Conservation (phyloP, 768 basidiomycete species). For the Russula ochroleuca region DNA sequence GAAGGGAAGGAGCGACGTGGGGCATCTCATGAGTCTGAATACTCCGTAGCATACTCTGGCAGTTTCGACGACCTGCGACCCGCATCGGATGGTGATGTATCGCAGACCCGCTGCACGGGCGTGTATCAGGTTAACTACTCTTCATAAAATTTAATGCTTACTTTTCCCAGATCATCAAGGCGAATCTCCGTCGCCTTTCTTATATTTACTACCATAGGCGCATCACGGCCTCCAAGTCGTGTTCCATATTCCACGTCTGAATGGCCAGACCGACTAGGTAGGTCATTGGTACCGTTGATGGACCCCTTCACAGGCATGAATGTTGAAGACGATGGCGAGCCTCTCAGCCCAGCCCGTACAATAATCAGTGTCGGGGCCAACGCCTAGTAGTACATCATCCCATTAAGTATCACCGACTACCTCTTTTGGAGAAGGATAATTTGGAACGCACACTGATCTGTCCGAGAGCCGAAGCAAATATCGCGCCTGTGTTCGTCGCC, state of each 20-base stretch:
- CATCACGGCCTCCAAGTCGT: too few relatives aligned
- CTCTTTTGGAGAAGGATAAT: too few relatives aligned
- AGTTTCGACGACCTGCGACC: too few relatives aligned
- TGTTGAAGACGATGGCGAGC: background rate
- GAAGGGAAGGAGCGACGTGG: too few relatives aligned
- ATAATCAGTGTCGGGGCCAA: slow-evolving; percentile 19
- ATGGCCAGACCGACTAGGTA: background rate
- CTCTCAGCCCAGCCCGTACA: slow-evolving; percentile 10
- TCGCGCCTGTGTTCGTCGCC: slow-evolving; percentile 3
- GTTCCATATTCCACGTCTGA: background rate
- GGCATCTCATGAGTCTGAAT: background rate
- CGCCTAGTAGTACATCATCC: background rate
- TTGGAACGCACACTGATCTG: too few relatives aligned
- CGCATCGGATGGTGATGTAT: background rate
- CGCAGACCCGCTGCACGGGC: background rate
- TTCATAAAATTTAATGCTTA: background rate
- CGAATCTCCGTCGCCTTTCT: slow-evolving; percentile 10
- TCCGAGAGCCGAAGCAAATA: slow-evolving; percentile 10
- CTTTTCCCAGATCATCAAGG: background rate
- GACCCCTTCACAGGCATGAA: slow-evolving; percentile 5
- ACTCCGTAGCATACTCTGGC: too few relatives aligned
- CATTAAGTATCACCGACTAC: background rate
- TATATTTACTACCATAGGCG: background rate
- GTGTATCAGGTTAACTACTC: background rate
- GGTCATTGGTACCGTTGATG: background rate